A percentile compares a stretch with the other conserved stretches of the same genome.
Evolutionary conservation across 1,284 basidiomycete species (phyloP).

Genomic region (Phlebopus sp.): DNA sequence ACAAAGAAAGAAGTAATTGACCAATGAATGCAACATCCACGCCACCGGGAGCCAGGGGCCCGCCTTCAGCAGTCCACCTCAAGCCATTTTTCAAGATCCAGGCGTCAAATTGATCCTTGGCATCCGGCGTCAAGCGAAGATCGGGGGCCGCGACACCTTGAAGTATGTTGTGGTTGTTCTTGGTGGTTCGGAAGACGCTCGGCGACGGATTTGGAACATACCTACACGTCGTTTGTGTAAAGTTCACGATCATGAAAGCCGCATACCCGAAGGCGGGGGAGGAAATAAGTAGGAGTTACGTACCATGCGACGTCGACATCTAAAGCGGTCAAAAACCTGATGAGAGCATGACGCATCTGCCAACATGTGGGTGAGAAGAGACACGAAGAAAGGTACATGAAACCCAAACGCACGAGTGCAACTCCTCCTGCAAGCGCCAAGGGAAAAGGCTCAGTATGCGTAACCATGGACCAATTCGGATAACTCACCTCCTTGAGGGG

Average conservation of each 20-base stretch:
- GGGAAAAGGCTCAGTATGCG: constrained; percentile 25
- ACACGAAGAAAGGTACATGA: constrained; percentile 4
- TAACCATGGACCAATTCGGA: constrained; percentile 12
- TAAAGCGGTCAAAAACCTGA: constrained; percentile 74
- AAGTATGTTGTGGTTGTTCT: constrained; percentile 89
- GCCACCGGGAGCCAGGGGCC: constrained; percentile 72
- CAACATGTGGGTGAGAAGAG: constrained; percentile 22
- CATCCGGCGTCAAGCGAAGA: constrained; percentile 70
- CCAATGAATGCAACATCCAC: constrained; percentile 86
- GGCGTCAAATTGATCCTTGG: constrained; percentile 77
- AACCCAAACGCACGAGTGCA: constrained; percentile 60
- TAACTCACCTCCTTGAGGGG: constrained; percentile 77
- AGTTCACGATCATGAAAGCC: constrained; percentile 1
- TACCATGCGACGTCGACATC: constrained; percentile 82
- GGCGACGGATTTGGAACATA: constrained; percentile 86
- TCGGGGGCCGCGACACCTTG: constrained; percentile 80
- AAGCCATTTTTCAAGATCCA: constrained; percentile 85
- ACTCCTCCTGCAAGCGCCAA: constrained; percentile 65
- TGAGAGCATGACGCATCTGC: constrained; percentile 86
- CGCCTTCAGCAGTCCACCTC: constrained; percentile 78
- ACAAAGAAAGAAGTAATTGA: constrained; percentile 24
- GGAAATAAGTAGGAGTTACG: constrained; percentile 23
- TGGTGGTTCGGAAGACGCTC: constrained; percentile 84
- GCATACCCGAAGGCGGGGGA: constrained; percentile 3
- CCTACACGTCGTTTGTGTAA: constrained; percentile 41